Conservation (phyloP, 257 asterid species). For the Nicotiana obtusifolia region DNA sequence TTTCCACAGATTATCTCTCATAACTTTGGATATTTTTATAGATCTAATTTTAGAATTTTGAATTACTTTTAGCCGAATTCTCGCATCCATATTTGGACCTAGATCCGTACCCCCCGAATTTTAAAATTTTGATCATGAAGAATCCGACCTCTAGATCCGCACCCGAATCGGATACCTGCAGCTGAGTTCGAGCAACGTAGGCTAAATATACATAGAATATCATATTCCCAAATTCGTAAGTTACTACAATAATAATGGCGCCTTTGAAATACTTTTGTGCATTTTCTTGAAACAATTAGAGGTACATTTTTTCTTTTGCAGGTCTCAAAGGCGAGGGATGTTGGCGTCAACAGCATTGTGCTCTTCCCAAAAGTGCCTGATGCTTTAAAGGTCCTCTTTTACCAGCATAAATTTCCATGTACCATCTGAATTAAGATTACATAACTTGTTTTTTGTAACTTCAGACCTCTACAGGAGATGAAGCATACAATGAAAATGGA, state of each 20-base stretch:
- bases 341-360: slow-evolving; percentile 94
- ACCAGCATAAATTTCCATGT: neutral
- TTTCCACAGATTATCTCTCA: too few species aligned
- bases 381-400: slow-evolving; percentile 65
- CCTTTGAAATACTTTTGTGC: neutral
- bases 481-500: slow-evolving; percentile 90
- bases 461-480: slow-evolving; percentile 82
- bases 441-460: slow-evolving; percentile 11
- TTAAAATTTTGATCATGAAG: too few species aligned
- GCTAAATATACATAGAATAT: neutral
- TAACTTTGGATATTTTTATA: too few species aligned
- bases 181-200: too few species aligned
- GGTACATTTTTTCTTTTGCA: slow-evolving; percentile 24
- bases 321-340: slow-evolving; percentile 90
- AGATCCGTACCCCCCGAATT: too few species aligned
- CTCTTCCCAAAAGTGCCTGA: slow-evolving; percentile 97
- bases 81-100: too few species aligned
- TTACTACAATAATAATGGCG: neutral
- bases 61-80: too few species aligned
- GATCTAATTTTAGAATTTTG: too few species aligned
- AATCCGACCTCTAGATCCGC: too few species aligned
- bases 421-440: neutral
- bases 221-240: neutral
- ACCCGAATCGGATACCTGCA: too few species aligned
- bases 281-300: neutral